These are phyloP conservation scores for Metarhizium rileyi DNA, from an alignment of 2,329 filamentous ascomycete species.

Conservation along the genomic window DNA sequence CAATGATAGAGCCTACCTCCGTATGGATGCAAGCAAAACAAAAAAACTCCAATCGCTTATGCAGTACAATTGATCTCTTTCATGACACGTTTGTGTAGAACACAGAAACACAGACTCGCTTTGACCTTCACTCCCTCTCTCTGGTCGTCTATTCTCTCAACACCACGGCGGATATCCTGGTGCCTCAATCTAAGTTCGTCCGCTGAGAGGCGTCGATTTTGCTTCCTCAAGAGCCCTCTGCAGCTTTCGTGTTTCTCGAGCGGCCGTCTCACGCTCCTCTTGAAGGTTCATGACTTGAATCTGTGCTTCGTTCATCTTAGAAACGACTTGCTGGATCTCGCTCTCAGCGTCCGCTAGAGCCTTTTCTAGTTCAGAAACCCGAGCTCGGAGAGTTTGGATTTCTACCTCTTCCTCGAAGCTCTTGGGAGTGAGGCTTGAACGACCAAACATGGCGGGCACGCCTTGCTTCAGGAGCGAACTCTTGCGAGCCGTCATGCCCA, in stretches of 20 bases:
- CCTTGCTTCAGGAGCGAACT: constrained; percentile 25
- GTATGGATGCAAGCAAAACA: constrained; percentile 12
- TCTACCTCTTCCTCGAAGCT: constrained; percentile 63
- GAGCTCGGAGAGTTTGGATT: constrained; percentile 64
- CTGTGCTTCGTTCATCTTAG: constrained; percentile 70
- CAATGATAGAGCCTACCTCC: constrained; percentile 8
- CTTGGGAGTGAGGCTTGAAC: constrained; percentile 44
- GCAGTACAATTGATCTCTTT: constrained; percentile 14
- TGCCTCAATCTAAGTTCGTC: neutral
- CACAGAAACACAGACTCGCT: neutral
- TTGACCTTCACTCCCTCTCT: no score
- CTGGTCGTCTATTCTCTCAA: neutral
- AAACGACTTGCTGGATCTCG: constrained; percentile 76
- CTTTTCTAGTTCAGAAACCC: constrained; percentile 76
- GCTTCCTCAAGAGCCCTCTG: constrained; percentile 58
- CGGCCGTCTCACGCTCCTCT: constrained; percentile 62
- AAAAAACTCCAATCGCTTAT: constrained; percentile 30
- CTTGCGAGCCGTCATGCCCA: constrained; percentile 22
- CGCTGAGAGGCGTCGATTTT: constrained; percentile 39
- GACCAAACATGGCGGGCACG: constrained; percentile 19
- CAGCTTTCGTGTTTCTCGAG: constrained; percentile 59
- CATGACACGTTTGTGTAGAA: neutral
- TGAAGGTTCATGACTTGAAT: constrained; percentile 76
- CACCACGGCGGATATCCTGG: neutral
- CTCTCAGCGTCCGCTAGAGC: constrained; percentile 49